These are phyloP conservation scores for Chaetomiaceae sp. DNA, from an alignment of 2,329 filamentous ascomycete genomes.

Conservation along the genomic window DNA sequence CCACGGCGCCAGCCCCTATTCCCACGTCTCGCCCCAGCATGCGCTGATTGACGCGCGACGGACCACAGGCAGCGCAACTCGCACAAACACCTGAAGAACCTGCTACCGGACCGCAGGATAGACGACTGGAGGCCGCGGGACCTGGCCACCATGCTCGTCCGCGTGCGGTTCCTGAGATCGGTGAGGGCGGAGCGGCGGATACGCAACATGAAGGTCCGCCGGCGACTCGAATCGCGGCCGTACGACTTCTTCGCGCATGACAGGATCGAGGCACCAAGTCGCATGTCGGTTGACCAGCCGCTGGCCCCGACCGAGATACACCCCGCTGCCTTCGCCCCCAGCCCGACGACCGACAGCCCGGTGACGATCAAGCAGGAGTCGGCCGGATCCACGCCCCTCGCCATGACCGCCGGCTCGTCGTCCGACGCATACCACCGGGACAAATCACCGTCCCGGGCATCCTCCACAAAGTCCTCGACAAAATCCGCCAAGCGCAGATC, in stretches of 20 bases:
- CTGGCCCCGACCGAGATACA: neutral
- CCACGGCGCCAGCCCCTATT: neutral
- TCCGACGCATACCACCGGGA: constrained; percentile 19
- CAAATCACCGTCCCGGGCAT: constrained; percentile 24
- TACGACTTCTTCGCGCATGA: constrained; percentile 1
- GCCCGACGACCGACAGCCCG: constrained; percentile 13
- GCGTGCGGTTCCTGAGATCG: constrained; percentile 26
- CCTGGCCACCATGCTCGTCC: constrained; percentile 24
- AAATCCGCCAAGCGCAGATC: constrained; percentile 27
- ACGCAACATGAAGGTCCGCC: constrained; percentile 18
- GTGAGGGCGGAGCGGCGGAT: constrained; percentile 25
- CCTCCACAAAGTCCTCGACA: constrained; percentile 21
- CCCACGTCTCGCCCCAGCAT: neutral
- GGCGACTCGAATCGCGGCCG: constrained; percentile 15
- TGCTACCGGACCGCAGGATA: constrained; percentile 28
- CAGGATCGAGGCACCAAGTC: neutral
- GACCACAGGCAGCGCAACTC: constrained; percentile 27
- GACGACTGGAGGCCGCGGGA: constrained; percentile 28
- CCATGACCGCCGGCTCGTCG: constrained; percentile 14
- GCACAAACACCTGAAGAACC: constrained; percentile 27
- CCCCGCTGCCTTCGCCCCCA: constrained; percentile 3
- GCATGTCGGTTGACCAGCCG: constrained; percentile 12
- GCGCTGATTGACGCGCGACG: constrained; percentile 12
- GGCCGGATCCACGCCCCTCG: constrained; percentile 21
- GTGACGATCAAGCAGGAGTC: constrained; percentile 20